These are phyloP conservation scores for Arthrobotrys conoides DNA, from an alignment of 2,329 filamentous ascomycete genomes.

Conservation along the genomic window DNA sequence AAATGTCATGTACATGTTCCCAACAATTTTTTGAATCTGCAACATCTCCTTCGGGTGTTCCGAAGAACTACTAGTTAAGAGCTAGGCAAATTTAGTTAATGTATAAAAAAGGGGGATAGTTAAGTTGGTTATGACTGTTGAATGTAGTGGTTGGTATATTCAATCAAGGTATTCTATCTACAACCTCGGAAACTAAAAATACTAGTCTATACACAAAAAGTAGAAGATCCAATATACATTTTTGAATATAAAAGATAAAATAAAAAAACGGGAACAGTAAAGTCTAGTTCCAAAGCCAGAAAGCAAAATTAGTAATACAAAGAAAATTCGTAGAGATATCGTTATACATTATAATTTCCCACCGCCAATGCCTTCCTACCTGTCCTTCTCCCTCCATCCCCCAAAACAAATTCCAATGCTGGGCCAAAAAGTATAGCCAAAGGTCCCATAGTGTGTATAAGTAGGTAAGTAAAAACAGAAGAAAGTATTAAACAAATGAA, in stretches of 20 bases:
- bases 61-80: too few relatives aligned
- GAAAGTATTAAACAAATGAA: conserved; percentile 11
- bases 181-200: too few relatives aligned
- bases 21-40: background rate
- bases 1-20: too few relatives aligned
- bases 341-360: conserved; percentile 22
- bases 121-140: too few relatives aligned
- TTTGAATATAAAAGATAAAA: too few relatives aligned
- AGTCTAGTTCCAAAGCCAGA: background rate
- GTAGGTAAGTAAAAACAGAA: background rate
- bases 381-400: background rate
- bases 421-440: background rate
- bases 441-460: background rate
- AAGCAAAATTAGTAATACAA: background rate
- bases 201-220: conserved; percentile 13
- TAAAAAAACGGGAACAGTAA: background rate
- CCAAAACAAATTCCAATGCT: background rate
- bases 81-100: too few relatives aligned
- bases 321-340: conserved; percentile 30
- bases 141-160: too few relatives aligned
- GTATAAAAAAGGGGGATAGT: too few relatives aligned
- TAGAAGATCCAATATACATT: background rate
- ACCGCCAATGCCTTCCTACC: too few relatives aligned
- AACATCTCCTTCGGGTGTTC: background rate
- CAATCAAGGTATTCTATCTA: too few relatives aligned